Evolutionary conservation across 192 early-diverging fungal genomes (phyloP).

Genomic region (Entomortierella beljakovae): DNA sequence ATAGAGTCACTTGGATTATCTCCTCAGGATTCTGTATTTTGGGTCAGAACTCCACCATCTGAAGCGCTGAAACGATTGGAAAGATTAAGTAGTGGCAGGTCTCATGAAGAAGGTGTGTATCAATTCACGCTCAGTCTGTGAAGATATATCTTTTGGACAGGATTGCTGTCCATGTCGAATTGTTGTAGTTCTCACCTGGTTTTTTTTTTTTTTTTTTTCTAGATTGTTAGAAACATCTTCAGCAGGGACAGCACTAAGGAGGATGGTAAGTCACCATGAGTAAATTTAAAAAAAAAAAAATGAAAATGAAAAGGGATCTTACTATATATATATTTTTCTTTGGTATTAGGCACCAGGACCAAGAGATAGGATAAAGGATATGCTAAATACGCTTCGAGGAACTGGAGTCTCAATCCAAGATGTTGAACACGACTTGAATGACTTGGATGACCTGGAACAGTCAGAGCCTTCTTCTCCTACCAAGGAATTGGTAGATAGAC

Average conservation of each 20-base stretch:
- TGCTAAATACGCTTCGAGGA: constrained; percentile 31
- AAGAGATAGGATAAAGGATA: constrained; percentile 33
- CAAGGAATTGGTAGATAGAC: constrained; percentile 22
- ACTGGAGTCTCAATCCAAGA: not conserved
- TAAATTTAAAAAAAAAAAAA: no score
- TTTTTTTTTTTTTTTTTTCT: not conserved
- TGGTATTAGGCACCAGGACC: constrained; percentile 6
- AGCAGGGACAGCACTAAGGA: constrained; percentile 17
- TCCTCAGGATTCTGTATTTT: constrained; percentile 47
- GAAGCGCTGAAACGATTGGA: constrained; percentile 37
- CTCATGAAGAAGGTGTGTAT: constrained; percentile 46
- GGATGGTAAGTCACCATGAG: constrained; percentile 19
- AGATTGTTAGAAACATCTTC: constrained; percentile 31
- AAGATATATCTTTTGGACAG: no score
- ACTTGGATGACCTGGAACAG: constrained; percentile 9
- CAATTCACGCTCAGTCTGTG: no score
- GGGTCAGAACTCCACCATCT: constrained; percentile 39
- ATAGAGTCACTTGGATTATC: constrained; percentile 44
- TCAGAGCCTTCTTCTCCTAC: constrained; percentile 34
- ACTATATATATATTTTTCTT: no score
- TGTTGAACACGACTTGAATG: constrained; percentile 20
- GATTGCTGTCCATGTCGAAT: not conserved
- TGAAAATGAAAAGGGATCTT: no score
- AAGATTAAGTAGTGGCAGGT: constrained; percentile 17
- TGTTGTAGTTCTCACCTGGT: not conserved